These are phyloP conservation scores for Monosporascus sp. DNA, from an alignment of 2,329 filamentous ascomycete genomes.

Conservation along the genomic window DNA sequence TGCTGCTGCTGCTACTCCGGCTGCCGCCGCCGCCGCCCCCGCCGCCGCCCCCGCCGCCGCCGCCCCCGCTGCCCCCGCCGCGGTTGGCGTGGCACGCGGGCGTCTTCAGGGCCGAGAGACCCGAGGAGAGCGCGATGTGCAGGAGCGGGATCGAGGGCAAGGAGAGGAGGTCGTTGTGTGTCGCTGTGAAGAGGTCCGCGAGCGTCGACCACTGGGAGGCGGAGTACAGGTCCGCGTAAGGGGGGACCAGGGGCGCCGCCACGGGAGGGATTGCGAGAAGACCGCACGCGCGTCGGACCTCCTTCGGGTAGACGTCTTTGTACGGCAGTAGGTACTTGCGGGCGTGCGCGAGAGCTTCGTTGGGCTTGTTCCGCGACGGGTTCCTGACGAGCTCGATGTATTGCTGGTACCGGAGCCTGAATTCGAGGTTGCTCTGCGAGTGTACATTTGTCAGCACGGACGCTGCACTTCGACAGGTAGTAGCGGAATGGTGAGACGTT, in stretches of 20 bases:
- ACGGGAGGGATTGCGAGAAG: slow-evolving; percentile 70
- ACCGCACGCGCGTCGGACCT: slow-evolving; percentile 70
- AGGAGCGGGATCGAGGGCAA: slow-evolving; percentile 79
- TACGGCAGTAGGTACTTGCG: slow-evolving; percentile 74
- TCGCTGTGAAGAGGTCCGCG: slow-evolving; percentile 73
- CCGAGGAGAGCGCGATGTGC: slow-evolving; percentile 84
- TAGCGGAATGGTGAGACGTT: no score
- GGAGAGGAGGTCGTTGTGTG: slow-evolving; percentile 80
- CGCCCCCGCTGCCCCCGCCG: neutral
- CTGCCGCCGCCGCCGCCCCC: no score
- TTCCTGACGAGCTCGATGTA: slow-evolving; percentile 85
- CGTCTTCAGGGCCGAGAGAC: slow-evolving; percentile 91
- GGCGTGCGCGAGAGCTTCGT: slow-evolving; percentile 77
- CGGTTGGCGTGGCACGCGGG: slow-evolving; percentile 74
- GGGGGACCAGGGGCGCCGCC: slow-evolving; percentile 31
- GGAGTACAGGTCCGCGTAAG: slow-evolving; percentile 61
- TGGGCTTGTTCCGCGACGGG: slow-evolving; percentile 54
- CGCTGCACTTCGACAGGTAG: no score
- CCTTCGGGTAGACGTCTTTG: slow-evolving; percentile 59
- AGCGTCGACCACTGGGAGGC: slow-evolving; percentile 68
- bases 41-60: neutral
- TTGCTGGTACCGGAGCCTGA: slow-evolving; percentile 88
- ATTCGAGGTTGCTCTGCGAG: slow-evolving; percentile 62
- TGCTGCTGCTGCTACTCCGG: slow-evolving; percentile 30
- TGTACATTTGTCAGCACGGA: no score